A percentile compares a stretch with the other conserved stretches of the same genome.
phyloP scores from a whole-genome alignment of 495 filamentous ascomycete species.

The Xylaria grammica region DNA sequence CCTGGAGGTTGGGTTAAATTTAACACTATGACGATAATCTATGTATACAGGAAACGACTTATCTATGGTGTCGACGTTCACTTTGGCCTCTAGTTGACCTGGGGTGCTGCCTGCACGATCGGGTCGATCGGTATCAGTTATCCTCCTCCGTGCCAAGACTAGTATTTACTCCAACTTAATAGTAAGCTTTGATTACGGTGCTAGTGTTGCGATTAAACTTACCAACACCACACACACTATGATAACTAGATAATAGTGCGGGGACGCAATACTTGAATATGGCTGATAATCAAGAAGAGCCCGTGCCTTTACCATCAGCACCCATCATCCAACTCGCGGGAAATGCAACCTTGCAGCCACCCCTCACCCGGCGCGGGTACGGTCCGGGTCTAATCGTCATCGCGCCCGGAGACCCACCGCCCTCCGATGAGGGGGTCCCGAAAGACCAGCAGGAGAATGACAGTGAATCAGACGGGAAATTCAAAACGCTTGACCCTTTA shows the following conservation, averaged over 20 bases:
- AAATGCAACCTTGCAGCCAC: slow-evolving; percentile 50
- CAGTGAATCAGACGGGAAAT: neutral
- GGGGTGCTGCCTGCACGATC: too few species aligned
- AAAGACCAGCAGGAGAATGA: neutral
- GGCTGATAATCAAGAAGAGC: slow-evolving; percentile 13
- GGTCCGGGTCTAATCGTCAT: slow-evolving; percentile 62
- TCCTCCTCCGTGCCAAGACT: slow-evolving; percentile 2
- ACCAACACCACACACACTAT: neutral
- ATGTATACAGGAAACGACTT: too few species aligned
- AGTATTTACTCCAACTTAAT: neutral
- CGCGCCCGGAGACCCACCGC: slow-evolving; percentile 15
- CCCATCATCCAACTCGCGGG: slow-evolving; percentile 14
- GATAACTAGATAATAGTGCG: neutral
- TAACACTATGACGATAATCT: too few species aligned
- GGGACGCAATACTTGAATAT: neutral
- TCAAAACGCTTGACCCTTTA: slow-evolving; percentile 46
- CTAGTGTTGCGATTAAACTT: neutral
- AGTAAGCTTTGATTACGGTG: neutral
- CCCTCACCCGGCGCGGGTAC: slow-evolving; percentile 59
- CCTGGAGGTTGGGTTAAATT: too few species aligned
- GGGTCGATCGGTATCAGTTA: neutral
- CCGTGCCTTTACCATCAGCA: slow-evolving; percentile 18
- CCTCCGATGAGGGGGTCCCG: neutral
- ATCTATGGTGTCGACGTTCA: too few species aligned
- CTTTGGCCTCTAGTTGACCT: too few species aligned